Conservation (phyloP, 371 early-diverging fungal species). For the Coemansia sp. region DNA sequence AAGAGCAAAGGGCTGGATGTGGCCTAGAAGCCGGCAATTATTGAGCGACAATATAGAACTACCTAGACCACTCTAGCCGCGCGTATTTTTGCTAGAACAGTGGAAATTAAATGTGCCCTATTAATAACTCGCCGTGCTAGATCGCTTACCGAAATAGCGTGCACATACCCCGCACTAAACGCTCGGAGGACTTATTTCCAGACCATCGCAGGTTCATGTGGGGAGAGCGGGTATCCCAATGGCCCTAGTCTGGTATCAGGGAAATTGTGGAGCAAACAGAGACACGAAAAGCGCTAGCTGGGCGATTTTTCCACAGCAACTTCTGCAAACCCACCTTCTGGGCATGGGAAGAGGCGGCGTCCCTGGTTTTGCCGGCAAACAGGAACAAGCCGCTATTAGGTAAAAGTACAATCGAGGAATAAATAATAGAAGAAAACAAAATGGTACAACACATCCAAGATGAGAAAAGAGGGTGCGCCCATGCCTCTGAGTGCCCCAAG, state of each 20-base stretch:
- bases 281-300: too few relatives aligned
- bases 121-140: not conserved
- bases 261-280: too few relatives aligned
- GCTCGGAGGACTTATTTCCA: too few relatives aligned
- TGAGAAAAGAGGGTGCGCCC: too few relatives aligned
- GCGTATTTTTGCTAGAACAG: not conserved
- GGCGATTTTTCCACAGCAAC: too few relatives aligned
- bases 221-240: too few relatives aligned
- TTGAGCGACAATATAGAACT: not conserved
- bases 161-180: not conserved
- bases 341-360: not conserved
- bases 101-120: not conserved
- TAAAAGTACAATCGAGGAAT: not conserved
- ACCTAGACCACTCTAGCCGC: not conserved
- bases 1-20: not conserved
- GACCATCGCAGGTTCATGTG: too few relatives aligned
- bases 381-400: not conserved
- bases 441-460: not conserved
- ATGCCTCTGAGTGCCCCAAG: not conserved
- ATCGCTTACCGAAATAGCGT: not conserved
- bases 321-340: not conserved
- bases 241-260: too few relatives aligned
- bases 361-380: not conserved
- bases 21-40: not conserved
- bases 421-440: not conserved